Percentiles rank a stretch among this genome's conserved stretches.
phyloP scores from a whole-genome alignment of 495 filamentous ascomycete species.

The Penicillium odoratum region DNA sequence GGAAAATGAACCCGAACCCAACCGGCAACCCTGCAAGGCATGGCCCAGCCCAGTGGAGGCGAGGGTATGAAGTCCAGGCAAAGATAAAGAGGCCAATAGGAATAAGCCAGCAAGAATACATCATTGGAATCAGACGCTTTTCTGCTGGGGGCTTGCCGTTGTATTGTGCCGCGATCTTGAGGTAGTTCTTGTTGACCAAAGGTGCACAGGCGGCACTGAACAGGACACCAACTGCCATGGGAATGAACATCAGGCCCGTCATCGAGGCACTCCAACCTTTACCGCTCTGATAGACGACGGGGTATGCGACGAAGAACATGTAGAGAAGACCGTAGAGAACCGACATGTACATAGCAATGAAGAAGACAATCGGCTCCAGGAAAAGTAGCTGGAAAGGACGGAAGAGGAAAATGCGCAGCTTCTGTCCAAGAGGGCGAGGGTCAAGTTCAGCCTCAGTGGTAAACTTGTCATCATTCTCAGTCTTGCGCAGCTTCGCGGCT shows the following conservation, averaged over 20 bases:
- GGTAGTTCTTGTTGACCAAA: conserved; percentile 74
- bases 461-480: conserved; percentile 60
- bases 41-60: conserved; percentile 68
- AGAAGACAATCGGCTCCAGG: conserved; percentile 74
- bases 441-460: conserved; percentile 77
- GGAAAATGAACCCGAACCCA: conserved; percentile 83
- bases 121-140: conserved; percentile 78
- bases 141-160: conserved; percentile 74
- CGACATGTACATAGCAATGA: conserved; percentile 76
- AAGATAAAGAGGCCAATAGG: conserved; percentile 81
- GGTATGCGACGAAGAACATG: conserved; percentile 81
- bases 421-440: conserved; percentile 60
- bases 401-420: conserved; percentile 64
- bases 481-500: conserved; percentile 65
- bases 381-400: conserved; percentile 81
- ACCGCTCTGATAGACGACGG: conserved; percentile 73
- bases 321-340: conserved; percentile 76
- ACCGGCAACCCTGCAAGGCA: conserved; percentile 72
- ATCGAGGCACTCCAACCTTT: conserved; percentile 71
- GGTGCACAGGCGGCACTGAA: conserved; percentile 65
- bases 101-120: conserved; percentile 78
- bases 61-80: conserved; percentile 73
- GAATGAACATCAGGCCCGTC: conserved; percentile 82
- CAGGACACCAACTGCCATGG: conserved; percentile 67
- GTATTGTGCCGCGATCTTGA: conserved; percentile 57